phyloP scores from a whole-genome alignment of 2,329 filamentous ascomycete species.

The Mollisiaceae sp. region DNA sequence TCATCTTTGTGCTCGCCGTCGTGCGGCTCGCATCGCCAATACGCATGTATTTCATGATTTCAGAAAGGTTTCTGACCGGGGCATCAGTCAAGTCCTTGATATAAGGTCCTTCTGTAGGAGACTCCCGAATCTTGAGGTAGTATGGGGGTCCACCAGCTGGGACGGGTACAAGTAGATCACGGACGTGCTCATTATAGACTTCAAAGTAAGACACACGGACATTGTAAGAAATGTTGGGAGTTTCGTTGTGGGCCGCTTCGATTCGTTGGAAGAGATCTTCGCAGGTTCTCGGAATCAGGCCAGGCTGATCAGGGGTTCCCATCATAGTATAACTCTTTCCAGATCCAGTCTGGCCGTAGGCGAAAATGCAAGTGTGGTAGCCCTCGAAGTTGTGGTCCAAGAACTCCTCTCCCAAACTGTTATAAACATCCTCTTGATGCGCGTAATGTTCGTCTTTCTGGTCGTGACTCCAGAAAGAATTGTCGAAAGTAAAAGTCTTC shows the following conservation, averaged over 20 bases:
- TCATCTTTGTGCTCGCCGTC: constrained; percentile 96
- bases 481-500: constrained; percentile 94
- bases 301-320: constrained; percentile 83
- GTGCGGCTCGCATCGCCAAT: constrained; percentile 88
- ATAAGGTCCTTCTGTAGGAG: constrained; percentile 91
- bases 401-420: constrained; percentile 92
- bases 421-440: constrained; percentile 91
- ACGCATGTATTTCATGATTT: constrained; percentile 91
- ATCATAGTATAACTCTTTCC: constrained; percentile 99
- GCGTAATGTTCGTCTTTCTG: constrained; percentile 83
- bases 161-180: constrained; percentile 84
- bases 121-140: constrained; percentile 97
- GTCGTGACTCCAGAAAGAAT: constrained; percentile 96
- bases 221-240: constrained; percentile 92
- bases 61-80: constrained; percentile 82
- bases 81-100: constrained; percentile 96
- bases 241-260: constrained; percentile 72
- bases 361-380: constrained; percentile 99
- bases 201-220: constrained; percentile 99
- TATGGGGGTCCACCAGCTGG: constrained; percentile 74
- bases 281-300: constrained; percentile 92
- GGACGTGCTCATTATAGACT: constrained; percentile 99
- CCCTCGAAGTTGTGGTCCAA: constrained; percentile 99
- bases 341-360: constrained; percentile 96
- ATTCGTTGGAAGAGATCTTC: constrained; percentile 96